These are phyloP conservation scores for Russula foetens DNA, from an alignment of 768 basidiomycete species.

Conservation along the genomic window DNA sequence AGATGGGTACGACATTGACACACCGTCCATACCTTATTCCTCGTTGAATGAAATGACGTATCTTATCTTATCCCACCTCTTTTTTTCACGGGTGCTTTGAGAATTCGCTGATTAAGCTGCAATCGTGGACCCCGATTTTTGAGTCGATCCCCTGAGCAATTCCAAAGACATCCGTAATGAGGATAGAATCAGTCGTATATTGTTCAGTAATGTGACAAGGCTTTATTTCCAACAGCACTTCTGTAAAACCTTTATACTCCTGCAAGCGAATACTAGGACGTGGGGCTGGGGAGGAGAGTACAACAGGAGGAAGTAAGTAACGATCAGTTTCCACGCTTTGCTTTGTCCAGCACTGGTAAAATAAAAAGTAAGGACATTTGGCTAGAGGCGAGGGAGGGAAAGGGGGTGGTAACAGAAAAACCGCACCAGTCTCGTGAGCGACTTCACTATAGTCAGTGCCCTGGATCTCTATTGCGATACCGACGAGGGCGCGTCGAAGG, in stretches of 20 bases:
- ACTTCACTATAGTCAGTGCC: constrained; percentile 75
- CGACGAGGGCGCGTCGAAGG: constrained; percentile 62
- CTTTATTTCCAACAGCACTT: constrained; percentile 21
- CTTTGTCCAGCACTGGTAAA: constrained; percentile 25
- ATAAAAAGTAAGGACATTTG: not conserved
- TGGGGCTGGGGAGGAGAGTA: not conserved
- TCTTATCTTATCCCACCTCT: not conserved
- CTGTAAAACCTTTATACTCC: constrained; percentile 23
- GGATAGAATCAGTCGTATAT: constrained; percentile 5
- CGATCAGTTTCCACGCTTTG: constrained; percentile 20
- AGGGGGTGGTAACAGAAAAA: constrained; percentile 2
- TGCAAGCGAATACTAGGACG: constrained; percentile 11
- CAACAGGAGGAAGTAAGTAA: not conserved
- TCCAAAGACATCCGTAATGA: not conserved
- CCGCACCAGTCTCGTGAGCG: constrained; percentile 57
- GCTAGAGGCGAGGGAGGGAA: not conserved
- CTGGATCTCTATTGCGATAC: constrained; percentile 77
- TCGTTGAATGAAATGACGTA: constrained; percentile 2
- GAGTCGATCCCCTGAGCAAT: not conserved
- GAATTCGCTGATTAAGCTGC: too few species aligned
- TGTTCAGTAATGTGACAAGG: constrained; percentile 4
- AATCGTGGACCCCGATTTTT: too few species aligned
- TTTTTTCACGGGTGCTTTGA: not conserved
- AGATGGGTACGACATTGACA: not conserved
- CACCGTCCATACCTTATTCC: constrained; percentile 14